A percentile compares a stretch with the other conserved stretches of the same genome.
Conservation (phyloP, 2,329 filamentous ascomycete genomes). For the Chaetomiaceae sp. region DNA sequence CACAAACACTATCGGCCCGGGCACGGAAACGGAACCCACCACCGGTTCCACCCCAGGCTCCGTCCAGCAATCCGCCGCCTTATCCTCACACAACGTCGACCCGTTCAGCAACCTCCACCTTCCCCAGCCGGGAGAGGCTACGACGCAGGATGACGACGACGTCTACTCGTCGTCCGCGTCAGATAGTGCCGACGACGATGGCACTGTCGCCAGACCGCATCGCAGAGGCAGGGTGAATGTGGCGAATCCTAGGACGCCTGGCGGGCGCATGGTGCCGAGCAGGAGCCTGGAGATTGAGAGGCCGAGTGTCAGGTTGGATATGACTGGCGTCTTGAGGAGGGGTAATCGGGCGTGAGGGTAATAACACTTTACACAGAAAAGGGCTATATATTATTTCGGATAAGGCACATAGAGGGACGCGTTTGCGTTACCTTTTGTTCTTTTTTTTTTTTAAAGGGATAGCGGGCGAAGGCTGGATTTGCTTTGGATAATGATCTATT, state of each 20-base stretch:
- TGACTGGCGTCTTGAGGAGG: conserved; percentile 30
- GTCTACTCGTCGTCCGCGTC: conserved; percentile 32
- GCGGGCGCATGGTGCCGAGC: conserved; percentile 49
- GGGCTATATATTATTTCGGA: too few species aligned
- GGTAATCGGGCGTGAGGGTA: conserved; percentile 1
- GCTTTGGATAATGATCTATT: too few species aligned
- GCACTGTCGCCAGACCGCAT: conserved; percentile 36
- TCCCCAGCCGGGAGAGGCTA: too few species aligned
- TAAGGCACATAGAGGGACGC: too few species aligned
- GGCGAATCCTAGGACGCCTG: conserved; percentile 52
- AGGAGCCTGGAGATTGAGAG: conserved; percentile 54
- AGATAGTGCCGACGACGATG: conserved; percentile 28
- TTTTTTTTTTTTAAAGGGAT: too few species aligned
- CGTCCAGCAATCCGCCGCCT: background rate
- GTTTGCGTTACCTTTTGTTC: too few species aligned
- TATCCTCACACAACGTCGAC: background rate
- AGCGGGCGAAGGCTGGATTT: too few species aligned
- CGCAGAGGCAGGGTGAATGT: conserved; percentile 55
- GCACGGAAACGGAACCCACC: background rate
- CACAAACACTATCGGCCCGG: conserved; percentile 4
- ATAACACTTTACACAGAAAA: too few species aligned
- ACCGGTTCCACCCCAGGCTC: background rate
- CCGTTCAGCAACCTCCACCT: background rate
- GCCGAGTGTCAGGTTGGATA: conserved; percentile 35
- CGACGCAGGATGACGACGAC: conserved; percentile 30